Evolutionary conservation across 345 rosid genomes (phyloP), one percentile per base, ranked within the genome.

Genomic region (Citrus mangshanensis): DNA sequence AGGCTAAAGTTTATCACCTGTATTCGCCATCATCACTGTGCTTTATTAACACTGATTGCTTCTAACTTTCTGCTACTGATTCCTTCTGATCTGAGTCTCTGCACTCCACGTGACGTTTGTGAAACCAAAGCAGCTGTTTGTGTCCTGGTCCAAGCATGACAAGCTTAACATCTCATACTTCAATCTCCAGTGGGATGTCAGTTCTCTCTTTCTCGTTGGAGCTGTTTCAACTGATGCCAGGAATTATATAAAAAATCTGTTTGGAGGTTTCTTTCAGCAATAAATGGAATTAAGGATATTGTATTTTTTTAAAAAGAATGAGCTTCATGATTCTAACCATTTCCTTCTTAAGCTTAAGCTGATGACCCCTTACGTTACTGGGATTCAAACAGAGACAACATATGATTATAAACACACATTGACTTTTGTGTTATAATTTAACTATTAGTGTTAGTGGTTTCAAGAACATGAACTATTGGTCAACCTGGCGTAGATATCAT

Each of bases 21-120:
- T 28, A 46, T 70, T 42, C 10, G 49, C 7, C n/a, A 49, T 70
- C 38, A 70, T 27, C 74, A 25, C 9, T 27, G 14, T 49, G 7
- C 74, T 12, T 69, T 10, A 19, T 69, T 69, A 42, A 34, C 74
- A 27, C 19, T 27, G n/a, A 49, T 70, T 70, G 74, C 74, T 49
- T 27, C n/a, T 27, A 16, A 28, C 24, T 59, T 70, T 25, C 60
- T 49, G 14, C 22, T 14, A 49, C 22, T 21, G 35, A 68, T 37
- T 68, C 51, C 51, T 46, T 46, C 51, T 3, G 18, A 12, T 13
- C 51, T 46, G n/a, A n/a, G 58, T 27, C 58, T 51, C 28, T 70
- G 9, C 28, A 14, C 9, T 68, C 54, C 30, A 49, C 27, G 1
- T 27, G 35, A 27, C 24, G 30, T 70, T 51, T 19, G 27, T 19